A percentile compares a stretch with the other conserved stretches of the same genome.
Evolutionary conservation across 1,284 basidiomycete genomes (phyloP).

Genomic region (Ganoderma lucidum): DNA sequence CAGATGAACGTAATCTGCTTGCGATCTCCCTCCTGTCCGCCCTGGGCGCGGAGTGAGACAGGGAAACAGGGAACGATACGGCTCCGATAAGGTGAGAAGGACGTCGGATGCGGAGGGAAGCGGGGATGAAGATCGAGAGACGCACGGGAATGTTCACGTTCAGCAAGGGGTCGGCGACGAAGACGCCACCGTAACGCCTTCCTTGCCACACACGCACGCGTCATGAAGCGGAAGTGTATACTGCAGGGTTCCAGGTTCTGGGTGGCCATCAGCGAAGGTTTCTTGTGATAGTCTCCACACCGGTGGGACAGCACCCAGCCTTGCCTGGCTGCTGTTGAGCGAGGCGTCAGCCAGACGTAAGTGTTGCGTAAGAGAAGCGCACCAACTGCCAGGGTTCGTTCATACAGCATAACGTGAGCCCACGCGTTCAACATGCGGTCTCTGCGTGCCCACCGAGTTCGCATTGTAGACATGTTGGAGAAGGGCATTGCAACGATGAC

Average conservation of each 20-base stretch:
- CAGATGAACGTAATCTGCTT: constrained; percentile 19
- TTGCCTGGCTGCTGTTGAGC: not conserved
- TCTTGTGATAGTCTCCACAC: constrained; percentile 24
- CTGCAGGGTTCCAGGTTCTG: not conserved
- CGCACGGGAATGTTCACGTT: not conserved
- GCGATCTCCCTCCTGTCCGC: constrained; percentile 16
- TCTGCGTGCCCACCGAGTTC: not conserved
- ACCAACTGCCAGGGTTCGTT: not conserved
- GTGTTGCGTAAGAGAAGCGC: constrained; percentile 24
- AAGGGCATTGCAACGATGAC: no score
- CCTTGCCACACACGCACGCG: not conserved
- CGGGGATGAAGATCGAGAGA: not conserved
- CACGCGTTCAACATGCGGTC: not conserved
- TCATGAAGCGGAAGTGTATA: not conserved
- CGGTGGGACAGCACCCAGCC: constrained; percentile 13
- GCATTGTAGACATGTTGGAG: no score
- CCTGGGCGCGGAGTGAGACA: not conserved
- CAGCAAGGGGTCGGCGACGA: no score
- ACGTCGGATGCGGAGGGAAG: not conserved
- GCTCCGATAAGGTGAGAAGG: constrained; percentile 19
- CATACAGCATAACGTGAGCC: not conserved
- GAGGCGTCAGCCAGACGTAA: constrained; percentile 26
- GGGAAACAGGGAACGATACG: constrained; percentile 10
- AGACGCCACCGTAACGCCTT: not conserved
- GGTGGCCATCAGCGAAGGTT: not conserved